Evolutionary conservation across 2,329 filamentous ascomycete genomes (phyloP), one percentile per base, ranked within the genome.

Genomic region (Chrysoporthe cubensis): DNA sequence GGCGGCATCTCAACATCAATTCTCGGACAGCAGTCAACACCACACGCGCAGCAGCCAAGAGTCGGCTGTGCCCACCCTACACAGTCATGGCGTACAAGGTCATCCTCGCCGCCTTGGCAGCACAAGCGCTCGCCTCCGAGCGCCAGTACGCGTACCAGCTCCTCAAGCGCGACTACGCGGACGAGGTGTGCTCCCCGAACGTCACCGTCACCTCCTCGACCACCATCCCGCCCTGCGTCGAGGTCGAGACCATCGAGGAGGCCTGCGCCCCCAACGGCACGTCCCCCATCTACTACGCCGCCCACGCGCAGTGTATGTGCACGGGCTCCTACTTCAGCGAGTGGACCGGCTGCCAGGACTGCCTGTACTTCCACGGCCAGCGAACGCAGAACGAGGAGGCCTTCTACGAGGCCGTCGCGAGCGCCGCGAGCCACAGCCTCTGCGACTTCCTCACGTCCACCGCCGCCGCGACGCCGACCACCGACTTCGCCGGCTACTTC

Each of bases 281-380:
- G 3, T 63, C 66, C 0, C 71, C 73, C 26, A 59, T 75, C 13
- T 71, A 73, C 65, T 68, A 74, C 52, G 72, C 72, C 44, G 73
- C 74, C 14, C 76, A 79, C 69, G 75, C 75, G 56, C 70, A 76
- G 71, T 81, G 81, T 73, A 80, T 82, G 75, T 84, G 82, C 74
- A 73, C 73, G 11, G 79, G 81, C 48, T 78, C 75, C 66, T 82
- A 77, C 75, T 84, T 84, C 73, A 48, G 69, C 40, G 79, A 82
- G 68, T 83, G 81, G 80, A 65, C 74, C 11, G 78, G 76, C 62
- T 84, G 81, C 72, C 78, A 80, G 43, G 69, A 76, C 43, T 84
- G 81, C 71, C 75, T 82, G 16, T 75, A 74, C 54, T 72, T 78
- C 16, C 80, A 83, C 72, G 81, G 80, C 58, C 75, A 76, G 8